Base-by-base conservation (phyloP, 2,329 filamentous ascomycete species). In the Exophiala alcalophila region DNA sequence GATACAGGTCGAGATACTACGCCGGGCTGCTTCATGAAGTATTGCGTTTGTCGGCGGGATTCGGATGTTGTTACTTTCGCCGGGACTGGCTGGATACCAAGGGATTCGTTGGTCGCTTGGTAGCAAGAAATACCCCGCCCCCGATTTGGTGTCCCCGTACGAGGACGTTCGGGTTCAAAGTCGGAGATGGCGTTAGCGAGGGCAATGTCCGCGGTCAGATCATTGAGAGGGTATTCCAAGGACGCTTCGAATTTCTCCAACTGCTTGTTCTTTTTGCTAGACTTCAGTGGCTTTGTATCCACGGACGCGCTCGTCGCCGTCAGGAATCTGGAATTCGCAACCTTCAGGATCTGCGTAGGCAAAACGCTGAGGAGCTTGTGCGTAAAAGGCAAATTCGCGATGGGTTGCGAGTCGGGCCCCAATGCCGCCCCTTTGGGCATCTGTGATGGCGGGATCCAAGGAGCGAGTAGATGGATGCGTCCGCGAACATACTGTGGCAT, bases 401-500 rank as follows among this genome's bases (percentile, higher is more conserved):
- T 83, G 0, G 90, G 90, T 11, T 78, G 78, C 43, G 86, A 81
- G 20, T 50, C 48, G 9, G 45, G 41, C 19, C 83, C 82, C 52
- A 90, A 83, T 12, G 84, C 81, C 39, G 82, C 48, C 5, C 51
- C 48, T 43, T 54, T 54, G 31, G 48, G 89, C 73, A 95, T 84
- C 61, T 95, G 89, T 4, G 88, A 97, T 0, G 92, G 92, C 1
- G 92, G 92, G 32, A 98, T 97, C 92, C 89, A 96, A 0, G 92
- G 92, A 1, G 92, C 91, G 6, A 98, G 76, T 2, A 98, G 78
- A 64, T 98, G 92, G 41, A 98, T 92, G 39, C 88, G 84, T 14
- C 92, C 92, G 4, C 90, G 84, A 49, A 98, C 94, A 59, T 96
- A 87, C 58, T 96, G 90, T 3, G 92, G 92, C 78, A 98, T 94